Base-by-base conservation (phyloP, 495 filamentous ascomycete species). In the Penicillium bialowiezense region DNA sequence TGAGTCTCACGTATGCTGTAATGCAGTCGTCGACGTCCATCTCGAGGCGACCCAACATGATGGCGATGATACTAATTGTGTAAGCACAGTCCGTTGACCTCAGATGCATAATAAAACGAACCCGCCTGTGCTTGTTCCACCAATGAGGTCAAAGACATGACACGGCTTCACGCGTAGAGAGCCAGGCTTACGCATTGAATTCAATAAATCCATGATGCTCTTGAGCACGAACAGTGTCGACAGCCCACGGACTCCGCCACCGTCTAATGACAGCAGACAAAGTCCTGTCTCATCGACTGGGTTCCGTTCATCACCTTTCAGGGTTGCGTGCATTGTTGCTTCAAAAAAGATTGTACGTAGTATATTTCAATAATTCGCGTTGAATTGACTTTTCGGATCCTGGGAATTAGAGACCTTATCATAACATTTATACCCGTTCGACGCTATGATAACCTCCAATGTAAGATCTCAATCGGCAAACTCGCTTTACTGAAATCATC, bases 201-300 rank as follows among this genome's bases (percentile, higher is more conserved):
- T 66, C 12, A 71, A 56, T 19, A 54, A 55, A 15, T 73, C 63
- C 64, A 82, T 76, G 18, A 84, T 60, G 12, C 64, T 46, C 26
- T 74, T 68, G 29, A 83, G 64, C 48, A 83, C 78, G 48, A 71
- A 54, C 3, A 82, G 67, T 1, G 70, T 61, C 3, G 78, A 80
- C 18, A 83, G 56, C 2, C 75, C 77, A 12, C 79, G 73, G 1
- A 82, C 71, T 20, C 79, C 79, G 28, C 79, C 79, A 44, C 79
- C 78, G 55, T 83, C 79, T 13, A 81, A 67, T 35, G 63, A 62
- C 50, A 75, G 67, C 32, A 75, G 64, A 49, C 48, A 56, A 5
- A 56, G 39, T 3, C 48, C 52, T 3, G 28, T 51, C 4, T 9
- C 37, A 35, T 49, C 49, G 1, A 52, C 2, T 14, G 40, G 54